Evolutionary conservation across 176 grass and related monocot genomes (phyloP), one percentile per base, ranked within the genome.

Genomic region (Rhynchospora pubera): DNA sequence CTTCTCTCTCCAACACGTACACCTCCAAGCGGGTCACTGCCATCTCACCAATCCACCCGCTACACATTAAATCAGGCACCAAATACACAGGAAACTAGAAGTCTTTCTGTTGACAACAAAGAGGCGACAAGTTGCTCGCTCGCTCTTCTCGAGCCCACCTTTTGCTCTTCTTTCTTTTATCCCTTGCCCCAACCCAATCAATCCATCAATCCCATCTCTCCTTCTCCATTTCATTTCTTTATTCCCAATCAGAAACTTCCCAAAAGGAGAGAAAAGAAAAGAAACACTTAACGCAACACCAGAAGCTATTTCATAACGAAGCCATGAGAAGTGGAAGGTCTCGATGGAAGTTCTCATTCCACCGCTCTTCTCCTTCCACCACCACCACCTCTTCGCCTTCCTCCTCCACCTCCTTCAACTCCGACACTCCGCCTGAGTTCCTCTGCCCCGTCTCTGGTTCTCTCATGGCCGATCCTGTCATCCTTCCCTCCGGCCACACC

Each of bases 401-500:
- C 59, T 82, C 79, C 60, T 82, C 79, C 14, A n/a, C 60, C 21
- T 82, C 79, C 2, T 77, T 89, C 51, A 84, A 80, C 8, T 72
- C 45, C 9, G 23, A 16, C 11, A 34, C 62, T 8, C 74, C 86
- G 14, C 6, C 47, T 32, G 81, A 87, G 67, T 91, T 91, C 58
- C 55, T 85, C 5, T 89, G 87, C 76, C 87, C 87, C 16, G 63
- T 89, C 45, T 89, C 90, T 34, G 51, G 68, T 16, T 69, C 52
- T 62, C 77, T 91, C 74, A 91, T 91, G 90, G 87, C 77, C 42
- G 90, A 91, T 57, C 87, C 84, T 0, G 87, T 91, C 47, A 88
- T 89, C 42, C 44, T 89, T 39, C 67, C 90, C 43, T 64, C 66
- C 0, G 90, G 87, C 18, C 67, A 88, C 60, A 88, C 90, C 24